These are phyloP conservation scores for Tricholoma sp. DNA, from an alignment of 768 basidiomycete species.

Conservation along the genomic window DNA sequence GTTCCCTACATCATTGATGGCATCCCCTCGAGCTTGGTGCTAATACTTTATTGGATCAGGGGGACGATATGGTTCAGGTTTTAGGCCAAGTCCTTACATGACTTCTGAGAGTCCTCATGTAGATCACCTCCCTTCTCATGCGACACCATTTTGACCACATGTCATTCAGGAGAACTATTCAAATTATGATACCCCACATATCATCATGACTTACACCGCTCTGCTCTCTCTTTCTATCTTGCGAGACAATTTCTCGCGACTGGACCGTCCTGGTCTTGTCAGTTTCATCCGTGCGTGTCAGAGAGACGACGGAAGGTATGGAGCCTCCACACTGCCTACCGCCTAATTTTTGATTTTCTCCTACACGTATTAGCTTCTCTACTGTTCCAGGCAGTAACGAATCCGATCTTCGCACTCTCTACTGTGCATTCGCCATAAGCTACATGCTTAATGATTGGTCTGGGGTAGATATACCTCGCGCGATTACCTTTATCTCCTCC, in stretches of 20 bases:
- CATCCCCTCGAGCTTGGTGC: too few relatives aligned
- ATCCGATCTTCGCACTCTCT: conserved; percentile 77
- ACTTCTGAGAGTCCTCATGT: conserved; percentile 21
- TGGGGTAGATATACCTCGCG: conserved; percentile 55
- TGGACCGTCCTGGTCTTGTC: conserved; percentile 68
- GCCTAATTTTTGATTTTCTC: conserved; percentile 2
- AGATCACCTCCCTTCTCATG: conserved; percentile 3
- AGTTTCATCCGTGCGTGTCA: conserved; percentile 70
- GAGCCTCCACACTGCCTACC: not conserved
- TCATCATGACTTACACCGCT: conserved; percentile 94
- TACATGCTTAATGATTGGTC: conserved; percentile 79
- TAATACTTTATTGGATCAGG: conserved; percentile 25
- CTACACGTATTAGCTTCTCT: conserved; percentile 50
- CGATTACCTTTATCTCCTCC: conserved; percentile 56
- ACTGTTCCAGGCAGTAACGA: conserved; percentile 65
- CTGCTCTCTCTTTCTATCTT: conserved; percentile 79
- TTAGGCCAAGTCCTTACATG: conserved; percentile 74
- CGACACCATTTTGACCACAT: conserved; percentile 5
- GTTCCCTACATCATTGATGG: conserved; percentile 3
- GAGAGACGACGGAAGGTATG: conserved; percentile 77
- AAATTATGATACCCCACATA: conserved; percentile 66
- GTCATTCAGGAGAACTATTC: conserved; percentile 25
- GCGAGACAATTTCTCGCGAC: conserved; percentile 71
- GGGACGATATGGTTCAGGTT: conserved; percentile 60
- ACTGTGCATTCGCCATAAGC: conserved; percentile 84